Evolutionary conservation across 345 rosid genomes (phyloP).

Genomic region (Sisymbrium altissimum): DNA sequence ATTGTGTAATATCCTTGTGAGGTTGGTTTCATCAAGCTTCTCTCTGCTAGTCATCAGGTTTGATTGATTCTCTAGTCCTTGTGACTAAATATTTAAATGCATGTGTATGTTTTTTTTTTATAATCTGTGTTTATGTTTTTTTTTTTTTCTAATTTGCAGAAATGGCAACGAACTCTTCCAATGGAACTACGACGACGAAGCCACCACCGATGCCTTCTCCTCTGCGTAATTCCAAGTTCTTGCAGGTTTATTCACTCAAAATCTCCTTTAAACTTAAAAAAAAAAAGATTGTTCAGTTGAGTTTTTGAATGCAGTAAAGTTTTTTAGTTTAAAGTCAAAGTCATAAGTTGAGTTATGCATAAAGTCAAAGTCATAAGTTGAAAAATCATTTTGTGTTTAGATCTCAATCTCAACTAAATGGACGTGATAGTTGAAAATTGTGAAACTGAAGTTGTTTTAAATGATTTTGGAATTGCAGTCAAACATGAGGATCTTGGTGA

Average conservation of each 20-base stretch:
- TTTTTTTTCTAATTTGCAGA: slow-evolving; percentile 43
- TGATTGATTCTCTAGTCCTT: neutral
- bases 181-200: slow-evolving; percentile 53
- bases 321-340: neutral
- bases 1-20: neutral
- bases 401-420: slow-evolving; percentile 7
- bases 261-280: neutral
- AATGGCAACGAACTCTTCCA: slow-evolving; percentile 52
- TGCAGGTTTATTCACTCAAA: slow-evolving; percentile 50
- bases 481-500: slow-evolving; percentile 87
- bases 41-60: slow-evolving; percentile 17
- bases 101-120: neutral
- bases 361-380: neutral
- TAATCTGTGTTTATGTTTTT: neutral
- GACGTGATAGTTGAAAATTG: neutral
- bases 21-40: neutral
- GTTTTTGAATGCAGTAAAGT: neutral
- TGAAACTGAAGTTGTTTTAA: neutral
- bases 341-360: neutral
- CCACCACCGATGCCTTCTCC: slow-evolving; percentile 93
- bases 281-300: neutral
- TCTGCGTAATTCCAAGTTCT: slow-evolving; percentile 77
- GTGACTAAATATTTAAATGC: slow-evolving; percentile 11
- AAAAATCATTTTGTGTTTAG: neutral
- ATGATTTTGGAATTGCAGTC: slow-evolving; percentile 47